These are phyloP conservation scores for Ichthyophthirius multifiliis DNA, from an alignment of 169 alveolate species.

Conservation along the genomic window DNA sequence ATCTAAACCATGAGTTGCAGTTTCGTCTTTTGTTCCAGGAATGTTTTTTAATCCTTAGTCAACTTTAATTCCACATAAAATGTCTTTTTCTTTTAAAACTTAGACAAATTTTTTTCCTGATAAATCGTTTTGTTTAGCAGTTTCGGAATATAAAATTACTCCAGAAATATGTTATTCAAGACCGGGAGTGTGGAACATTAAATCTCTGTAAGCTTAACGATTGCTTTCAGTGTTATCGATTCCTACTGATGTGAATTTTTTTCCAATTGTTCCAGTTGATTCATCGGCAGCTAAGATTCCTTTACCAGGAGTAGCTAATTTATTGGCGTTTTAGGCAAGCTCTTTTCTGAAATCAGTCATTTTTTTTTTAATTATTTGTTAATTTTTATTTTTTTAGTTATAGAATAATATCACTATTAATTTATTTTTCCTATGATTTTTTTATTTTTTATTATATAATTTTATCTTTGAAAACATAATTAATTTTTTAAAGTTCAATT, in stretches of 20 bases:
- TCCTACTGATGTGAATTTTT: constrained; percentile 91
- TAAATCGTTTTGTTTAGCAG: constrained; percentile 92
- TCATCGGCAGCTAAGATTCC: constrained; percentile 99
- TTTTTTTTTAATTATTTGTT: constrained; percentile 5
- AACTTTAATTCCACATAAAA: constrained; percentile 98
- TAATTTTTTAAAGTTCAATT: too few species aligned
- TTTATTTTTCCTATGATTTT: too few species aligned
- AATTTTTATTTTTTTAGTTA: too few species aligned
- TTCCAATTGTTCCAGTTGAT: constrained; percentile 97
- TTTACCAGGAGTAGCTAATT: constrained; percentile 91
- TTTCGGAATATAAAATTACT: constrained; percentile 97
- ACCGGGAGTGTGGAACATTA: constrained; percentile 93
- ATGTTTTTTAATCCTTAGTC: constrained; percentile 93
- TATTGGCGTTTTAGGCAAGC: constrained; percentile 72
- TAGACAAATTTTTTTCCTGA: constrained; percentile 71
- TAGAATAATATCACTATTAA: too few species aligned
- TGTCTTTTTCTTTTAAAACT: constrained; percentile 81
- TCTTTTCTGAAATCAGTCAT: constrained; percentile 61
- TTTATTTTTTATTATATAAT: too few species aligned
- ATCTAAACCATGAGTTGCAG: constrained; percentile 95
- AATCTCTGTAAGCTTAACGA: constrained; percentile 95
- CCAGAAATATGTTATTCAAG: constrained; percentile 96
- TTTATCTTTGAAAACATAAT: too few species aligned
- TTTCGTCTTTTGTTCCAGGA: constrained; percentile 91
- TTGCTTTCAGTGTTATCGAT: constrained; percentile 95